Percentiles rank a stretch among this genome's conserved stretches.
Evolutionary conservation across 164 flowering plant species (phyloP).

Genomic region (Hamamelis virginiana): DNA sequence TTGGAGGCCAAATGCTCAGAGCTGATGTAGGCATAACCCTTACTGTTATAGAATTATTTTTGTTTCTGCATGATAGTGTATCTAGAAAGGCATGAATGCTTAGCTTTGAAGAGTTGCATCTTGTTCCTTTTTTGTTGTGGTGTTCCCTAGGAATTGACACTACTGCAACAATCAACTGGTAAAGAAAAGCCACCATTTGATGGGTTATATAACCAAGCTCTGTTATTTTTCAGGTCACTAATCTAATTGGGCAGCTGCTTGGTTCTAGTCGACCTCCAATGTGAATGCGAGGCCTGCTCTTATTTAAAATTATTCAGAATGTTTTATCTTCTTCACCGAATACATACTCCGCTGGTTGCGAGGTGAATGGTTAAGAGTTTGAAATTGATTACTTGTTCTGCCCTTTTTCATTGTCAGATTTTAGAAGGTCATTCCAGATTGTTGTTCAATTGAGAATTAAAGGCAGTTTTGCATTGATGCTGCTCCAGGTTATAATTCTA

Average conservation of each 20-base stretch:
- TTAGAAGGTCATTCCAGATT: neutral
- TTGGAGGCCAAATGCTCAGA: too few species aligned
- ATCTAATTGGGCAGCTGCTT: slow-evolving; percentile 71
- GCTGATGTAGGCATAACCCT: neutral
- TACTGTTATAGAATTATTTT: neutral
- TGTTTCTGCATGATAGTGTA: neutral
- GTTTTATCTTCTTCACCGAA: neutral
- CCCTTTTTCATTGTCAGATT: neutral
- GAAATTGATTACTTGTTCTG: too few species aligned
- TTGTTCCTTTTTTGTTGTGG: neutral
- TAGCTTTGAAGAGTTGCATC: neutral
- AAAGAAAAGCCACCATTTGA: neutral
- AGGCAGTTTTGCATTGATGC: slow-evolving; percentile 3
- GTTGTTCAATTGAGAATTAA: neutral
- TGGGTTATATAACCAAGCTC: neutral
- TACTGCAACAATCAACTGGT: neutral
- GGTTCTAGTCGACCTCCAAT: slow-evolving; percentile 64
- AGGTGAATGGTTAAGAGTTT: neutral
- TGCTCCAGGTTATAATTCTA: neutral
- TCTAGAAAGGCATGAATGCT: neutral
- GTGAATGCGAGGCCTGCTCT: slow-evolving; percentile 27
- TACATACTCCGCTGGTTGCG: neutral
- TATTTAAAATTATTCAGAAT: neutral
- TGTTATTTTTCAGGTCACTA: slow-evolving; percentile 54
- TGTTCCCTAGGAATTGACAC: too few species aligned